These are phyloP conservation scores for Neurospora sp. DNA, from an alignment of 495 filamentous ascomycete species.

Conservation along the genomic window DNA sequence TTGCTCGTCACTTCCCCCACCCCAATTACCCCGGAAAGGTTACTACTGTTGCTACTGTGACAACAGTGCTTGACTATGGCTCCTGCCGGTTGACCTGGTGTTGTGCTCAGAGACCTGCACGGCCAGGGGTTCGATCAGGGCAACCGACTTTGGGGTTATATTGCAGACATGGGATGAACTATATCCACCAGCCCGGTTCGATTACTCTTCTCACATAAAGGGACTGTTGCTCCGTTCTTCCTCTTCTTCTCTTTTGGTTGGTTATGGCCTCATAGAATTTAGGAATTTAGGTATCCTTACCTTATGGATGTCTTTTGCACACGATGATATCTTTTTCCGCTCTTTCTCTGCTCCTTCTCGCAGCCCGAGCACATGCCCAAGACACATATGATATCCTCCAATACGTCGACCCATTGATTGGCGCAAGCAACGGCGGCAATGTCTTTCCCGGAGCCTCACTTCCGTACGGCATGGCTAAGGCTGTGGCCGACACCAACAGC, in stretches of 20 bases:
- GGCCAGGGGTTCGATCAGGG: background rate
- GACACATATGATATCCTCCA: constrained; percentile 27
- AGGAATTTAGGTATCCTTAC: too few species aligned
- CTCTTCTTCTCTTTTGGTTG: background rate
- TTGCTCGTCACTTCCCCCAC: background rate
- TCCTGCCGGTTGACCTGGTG: background rate
- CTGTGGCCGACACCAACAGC: constrained; percentile 58
- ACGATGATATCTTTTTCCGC: constrained; percentile 4
- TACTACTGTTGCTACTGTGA: background rate
- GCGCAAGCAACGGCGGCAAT: constrained; percentile 54
- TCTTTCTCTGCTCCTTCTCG: constrained; percentile 6
- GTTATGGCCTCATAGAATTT: background rate
- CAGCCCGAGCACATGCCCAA: constrained; percentile 1
- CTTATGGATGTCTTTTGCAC: background rate
- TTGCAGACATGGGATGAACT: background rate
- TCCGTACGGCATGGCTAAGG: constrained; percentile 71
- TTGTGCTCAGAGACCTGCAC: background rate
- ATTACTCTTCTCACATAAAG: background rate
- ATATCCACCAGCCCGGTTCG: background rate
- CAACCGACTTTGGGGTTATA: background rate
- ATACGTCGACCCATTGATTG: constrained; percentile 49
- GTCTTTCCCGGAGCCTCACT: constrained; percentile 67
- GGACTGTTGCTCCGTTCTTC: background rate
- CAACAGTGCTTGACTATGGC: background rate
- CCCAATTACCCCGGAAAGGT: background rate